Conservation (phyloP, 345 rosid genomes). For the Arabidopsis suecica region DNA sequence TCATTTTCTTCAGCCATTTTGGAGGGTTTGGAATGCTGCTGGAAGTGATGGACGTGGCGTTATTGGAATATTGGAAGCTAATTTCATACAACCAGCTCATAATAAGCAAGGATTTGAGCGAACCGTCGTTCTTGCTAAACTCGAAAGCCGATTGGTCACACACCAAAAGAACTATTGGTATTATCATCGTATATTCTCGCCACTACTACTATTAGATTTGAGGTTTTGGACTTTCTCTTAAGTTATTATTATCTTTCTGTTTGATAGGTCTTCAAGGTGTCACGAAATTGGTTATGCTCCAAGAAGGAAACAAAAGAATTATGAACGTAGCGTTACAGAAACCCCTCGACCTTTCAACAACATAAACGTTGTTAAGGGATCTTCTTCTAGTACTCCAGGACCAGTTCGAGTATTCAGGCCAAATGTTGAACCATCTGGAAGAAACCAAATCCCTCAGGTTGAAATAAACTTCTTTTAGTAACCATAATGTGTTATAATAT, state of each 20-base stretch:
- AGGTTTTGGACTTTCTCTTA: conserved; percentile 6
- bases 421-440: conserved; percentile 12
- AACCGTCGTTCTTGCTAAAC: conserved; percentile 60
- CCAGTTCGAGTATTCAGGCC: background rate
- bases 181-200: background rate
- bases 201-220: background rate
- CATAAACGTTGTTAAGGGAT: conserved; percentile 1
- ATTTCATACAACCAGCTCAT: conserved; percentile 86
- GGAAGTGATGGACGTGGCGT: conserved; percentile 88
- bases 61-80: conserved; percentile 80
- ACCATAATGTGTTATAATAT: background rate
- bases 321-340: conserved; percentile 2
- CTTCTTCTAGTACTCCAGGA: conserved; percentile 5
- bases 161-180: conserved; percentile 70
- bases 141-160: conserved; percentile 53
- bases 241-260: conserved; percentile 8
- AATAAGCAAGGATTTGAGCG: conserved; percentile 90
- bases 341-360: conserved; percentile 1
- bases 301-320: conserved; percentile 43
- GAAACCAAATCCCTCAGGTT: conserved; percentile 21
- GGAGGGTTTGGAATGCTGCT: conserved; percentile 89
- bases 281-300: conserved; percentile 71
- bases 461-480: background rate
- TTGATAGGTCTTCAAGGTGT: conserved; percentile 57
- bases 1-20: conserved; percentile 63